These are phyloP conservation scores for Trypanosoma melophagium DNA, from an alignment of 208 protist genomes.

Conservation along the genomic window DNA sequence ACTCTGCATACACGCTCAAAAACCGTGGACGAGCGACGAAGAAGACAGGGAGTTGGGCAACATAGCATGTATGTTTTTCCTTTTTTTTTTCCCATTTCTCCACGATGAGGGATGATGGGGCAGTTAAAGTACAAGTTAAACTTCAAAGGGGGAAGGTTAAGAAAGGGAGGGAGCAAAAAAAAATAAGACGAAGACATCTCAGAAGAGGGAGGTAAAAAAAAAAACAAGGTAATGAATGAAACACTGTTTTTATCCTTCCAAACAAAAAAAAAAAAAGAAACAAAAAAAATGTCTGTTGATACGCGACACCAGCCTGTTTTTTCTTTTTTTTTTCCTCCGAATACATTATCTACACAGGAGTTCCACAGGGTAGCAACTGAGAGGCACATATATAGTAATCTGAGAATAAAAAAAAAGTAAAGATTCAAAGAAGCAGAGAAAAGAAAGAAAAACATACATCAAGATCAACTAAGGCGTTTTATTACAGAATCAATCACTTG, in stretches of 20 bases:
- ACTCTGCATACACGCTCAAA: constrained; percentile 75
- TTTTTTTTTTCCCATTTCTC: neutral
- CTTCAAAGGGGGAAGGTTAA: neutral
- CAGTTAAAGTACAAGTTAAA: neutral
- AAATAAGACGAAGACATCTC: neutral
- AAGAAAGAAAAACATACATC: no score
- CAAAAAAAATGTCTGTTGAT: neutral
- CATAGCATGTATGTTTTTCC: constrained; percentile 30
- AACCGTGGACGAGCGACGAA: constrained; percentile 73
- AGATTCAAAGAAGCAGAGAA: neutral
- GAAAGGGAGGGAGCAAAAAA: neutral
- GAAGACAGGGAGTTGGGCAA: constrained; percentile 84
- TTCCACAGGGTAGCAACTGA: no score
- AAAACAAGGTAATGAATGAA: neutral
- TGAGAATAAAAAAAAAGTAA: neutral
- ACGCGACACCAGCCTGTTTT: no score
- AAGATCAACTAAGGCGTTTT: neutral
- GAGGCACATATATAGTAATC: neutral
- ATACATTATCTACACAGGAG: neutral
- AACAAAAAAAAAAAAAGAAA: neutral
- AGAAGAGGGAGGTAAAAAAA: constrained; percentile 2
- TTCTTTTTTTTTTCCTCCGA: no score
- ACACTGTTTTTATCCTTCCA: neutral
- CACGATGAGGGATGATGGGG: neutral
- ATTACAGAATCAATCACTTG: neutral